Base-by-base conservation (phyloP, 2,329 filamentous ascomycete species). In the Exserohilum turcica region DNA sequence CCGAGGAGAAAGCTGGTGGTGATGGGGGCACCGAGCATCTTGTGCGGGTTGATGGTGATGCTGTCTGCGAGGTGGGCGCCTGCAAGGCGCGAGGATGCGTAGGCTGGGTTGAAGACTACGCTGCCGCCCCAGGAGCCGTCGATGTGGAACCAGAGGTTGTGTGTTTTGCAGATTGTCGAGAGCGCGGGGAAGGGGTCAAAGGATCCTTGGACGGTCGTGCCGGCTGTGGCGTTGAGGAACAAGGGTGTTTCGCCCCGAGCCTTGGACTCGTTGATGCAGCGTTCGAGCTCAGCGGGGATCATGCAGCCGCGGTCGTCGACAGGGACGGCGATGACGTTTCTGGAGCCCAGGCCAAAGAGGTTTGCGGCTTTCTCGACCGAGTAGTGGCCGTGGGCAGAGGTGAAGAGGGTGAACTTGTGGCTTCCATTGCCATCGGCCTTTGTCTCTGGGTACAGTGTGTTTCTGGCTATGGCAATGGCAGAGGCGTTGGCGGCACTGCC, bases 141-240 rank as follows among this genome's bases (percentile, higher is more conserved):
- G 49, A 97, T 84, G 77, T 99, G 94, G 76, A 97, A 79, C 94
- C 94, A 99, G 39, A 97, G 77, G 48, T 84, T 82, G 68, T 91
- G 82, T 54, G 82, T 80, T 59, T 84, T 82, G 76, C 90, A 94
- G 15, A 97, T 80, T 24, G 78, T 78, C 0, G 87, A 82, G 57
- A 97, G 87, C 2, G 82, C 83, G 10, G 80, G 74, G 64, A 96
- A 87, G 0, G 90, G 90, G 67, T 97, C 93, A 70, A 88, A 99
- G 0, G 90, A 91, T 13, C 94, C 94, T 58, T 93, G 80, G 2
- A 97, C 93, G 0, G 94, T 99, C 1, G 93, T 97, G 15, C 94
- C 94, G 0, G 94, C 93, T 0, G 94, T 97, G 5, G 92, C 90
- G 71, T 97, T 97, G 70, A 97, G 90, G 76, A 96, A 97, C 56